These are phyloP conservation scores for Cystoderma amianthinum DNA, from an alignment of 768 basidiomycete genomes.

Conservation along the genomic window DNA sequence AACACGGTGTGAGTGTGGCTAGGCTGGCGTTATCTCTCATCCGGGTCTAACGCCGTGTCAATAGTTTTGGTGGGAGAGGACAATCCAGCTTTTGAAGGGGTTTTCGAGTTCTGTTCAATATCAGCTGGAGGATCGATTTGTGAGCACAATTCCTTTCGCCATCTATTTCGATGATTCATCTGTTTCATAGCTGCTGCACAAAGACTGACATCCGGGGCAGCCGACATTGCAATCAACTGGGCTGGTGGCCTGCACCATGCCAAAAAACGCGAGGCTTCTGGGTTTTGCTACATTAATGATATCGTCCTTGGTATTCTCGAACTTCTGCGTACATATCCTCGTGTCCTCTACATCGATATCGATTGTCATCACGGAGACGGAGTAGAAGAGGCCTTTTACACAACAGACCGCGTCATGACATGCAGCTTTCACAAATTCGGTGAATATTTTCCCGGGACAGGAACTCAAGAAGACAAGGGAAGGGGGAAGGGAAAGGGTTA, in stretches of 20 bases:
- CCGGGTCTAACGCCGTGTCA: conserved; percentile 23
- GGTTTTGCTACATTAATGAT: conserved; percentile 99
- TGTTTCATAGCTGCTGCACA: conserved; percentile 63
- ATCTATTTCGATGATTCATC: not conserved
- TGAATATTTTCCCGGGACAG: conserved; percentile 90
- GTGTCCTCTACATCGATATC: conserved; percentile 96
- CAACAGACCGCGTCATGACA: conserved; percentile 95
- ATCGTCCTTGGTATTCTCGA: conserved; percentile 94
- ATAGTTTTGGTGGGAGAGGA: conserved; percentile 78
- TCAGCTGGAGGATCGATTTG: conserved; percentile 94
- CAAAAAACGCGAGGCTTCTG: conserved; percentile 97
- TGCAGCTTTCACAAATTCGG: conserved; percentile 97
- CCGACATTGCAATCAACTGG: conserved; percentile 97
- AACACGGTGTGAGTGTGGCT: conserved; percentile 61
- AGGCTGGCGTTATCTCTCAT: not conserved
- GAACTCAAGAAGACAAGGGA: conserved; percentile 78
- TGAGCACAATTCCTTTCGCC: conserved; percentile 30
- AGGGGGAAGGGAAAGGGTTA: conserved; percentile 82
- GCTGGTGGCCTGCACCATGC: conserved; percentile 98
- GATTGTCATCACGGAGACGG: conserved; percentile 99
- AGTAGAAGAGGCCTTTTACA: conserved; percentile 98
- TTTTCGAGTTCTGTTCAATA: conserved; percentile 96
- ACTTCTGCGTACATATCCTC: conserved; percentile 74
- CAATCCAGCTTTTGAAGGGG: conserved; percentile 93
- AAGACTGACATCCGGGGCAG: conserved; percentile 67